Base-by-base conservation (phyloP, 257 asterid species). In the Solanum clarkiae region DNA sequence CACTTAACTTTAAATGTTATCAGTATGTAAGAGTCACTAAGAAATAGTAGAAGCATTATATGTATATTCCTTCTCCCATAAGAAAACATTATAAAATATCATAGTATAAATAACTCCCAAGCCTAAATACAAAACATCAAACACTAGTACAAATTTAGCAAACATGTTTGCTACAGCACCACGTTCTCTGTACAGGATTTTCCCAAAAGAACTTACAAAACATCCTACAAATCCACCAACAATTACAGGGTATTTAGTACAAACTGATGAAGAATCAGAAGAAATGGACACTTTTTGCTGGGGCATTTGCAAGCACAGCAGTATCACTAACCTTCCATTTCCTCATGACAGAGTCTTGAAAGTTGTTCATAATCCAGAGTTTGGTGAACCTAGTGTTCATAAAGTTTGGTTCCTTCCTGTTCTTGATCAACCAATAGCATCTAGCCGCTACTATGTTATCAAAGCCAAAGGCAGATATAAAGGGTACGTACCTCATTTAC, bases 401-500 rank as follows among this genome's bases (percentile, higher is more conserved):
- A 92, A 91, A 87, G 90, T 91, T n/a, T 94, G 98, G 98, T 91
- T 95, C 85, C 20, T 95, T 0, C 98, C 98, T 5, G 98, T 95
- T 88, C 91, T 90, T 49, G 94, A 91, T 85, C 92, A 82, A 65
- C 95, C 98, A 10, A 89, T 93, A 66, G 92, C 94, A 9, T 92
- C 96, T 75, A 89, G 90, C 68, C 93, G 95, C 10, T 94, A 95
- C 91, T 94, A 92, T 26, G 90, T 90, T 20, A 91, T 94, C 86
- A 91, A 93, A 84, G 97, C 96, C 75, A 90, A 89, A 86, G 98
- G 98, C 54, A 87, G 89, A 82, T 85, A 83, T 18, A 94, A 91
- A 91, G 98, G 98, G 97, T 95, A 91, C 5, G 89, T 68, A 32
- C 63, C 80, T 17, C 24, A 77, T 77, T 47, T 75, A 14, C 20